A percentile compares a stretch with the other conserved stretches of the same genome.
Conservation (phyloP, 2,329 filamentous ascomycete genomes). For the Pseudogymnoascus sp. region DNA sequence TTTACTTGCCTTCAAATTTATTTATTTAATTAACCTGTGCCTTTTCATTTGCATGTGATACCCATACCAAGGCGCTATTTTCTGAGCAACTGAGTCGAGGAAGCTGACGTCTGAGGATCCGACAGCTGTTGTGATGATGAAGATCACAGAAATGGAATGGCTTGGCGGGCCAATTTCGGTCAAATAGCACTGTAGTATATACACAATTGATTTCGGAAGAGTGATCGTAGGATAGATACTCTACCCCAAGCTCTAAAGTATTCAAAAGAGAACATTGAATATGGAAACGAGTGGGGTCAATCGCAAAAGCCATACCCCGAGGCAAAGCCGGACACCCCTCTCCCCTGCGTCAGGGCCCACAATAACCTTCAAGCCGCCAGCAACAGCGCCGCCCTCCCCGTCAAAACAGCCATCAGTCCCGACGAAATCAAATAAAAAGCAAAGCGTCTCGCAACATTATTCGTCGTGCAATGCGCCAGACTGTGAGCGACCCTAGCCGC, state of each 20-base stretch:
- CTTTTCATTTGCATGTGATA: background rate
- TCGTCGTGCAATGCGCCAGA: conserved; percentile 31
- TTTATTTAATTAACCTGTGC: background rate
- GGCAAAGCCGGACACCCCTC: background rate
- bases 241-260: background rate
- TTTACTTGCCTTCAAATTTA: background rate
- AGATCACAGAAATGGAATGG: background rate
- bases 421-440: conserved; percentile 27
- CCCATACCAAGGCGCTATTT: background rate
- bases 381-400: conserved; percentile 18
- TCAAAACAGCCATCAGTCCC: conserved; percentile 27
- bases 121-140: background rate
- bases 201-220: background rate
- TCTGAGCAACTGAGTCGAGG: background rate
- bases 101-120: background rate
- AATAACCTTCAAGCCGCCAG: background rate
- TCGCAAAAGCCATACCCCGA: background rate
- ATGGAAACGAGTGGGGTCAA: background rate
- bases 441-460: conserved; percentile 31
- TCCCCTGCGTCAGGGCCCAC: background rate
- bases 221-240: too few species aligned
- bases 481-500: conserved; percentile 33
- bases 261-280: background rate
- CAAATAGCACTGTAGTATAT: background rate
- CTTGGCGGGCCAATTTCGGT: background rate